Evolutionary conservation across 2,329 filamentous ascomycete species (phyloP).

Genomic region (Fusarium sp.): DNA sequence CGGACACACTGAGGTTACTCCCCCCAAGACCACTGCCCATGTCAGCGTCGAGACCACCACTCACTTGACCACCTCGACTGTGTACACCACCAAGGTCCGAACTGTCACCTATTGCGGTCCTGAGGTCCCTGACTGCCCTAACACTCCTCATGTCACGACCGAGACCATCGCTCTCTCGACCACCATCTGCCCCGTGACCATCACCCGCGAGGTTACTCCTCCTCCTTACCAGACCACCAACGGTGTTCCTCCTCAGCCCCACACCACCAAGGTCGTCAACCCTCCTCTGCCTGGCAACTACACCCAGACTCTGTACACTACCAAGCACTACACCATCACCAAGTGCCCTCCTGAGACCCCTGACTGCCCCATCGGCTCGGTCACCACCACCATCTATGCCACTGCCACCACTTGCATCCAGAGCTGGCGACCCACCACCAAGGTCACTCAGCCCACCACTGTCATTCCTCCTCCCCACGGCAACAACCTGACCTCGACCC

Average conservation of each 20-base stretch:
- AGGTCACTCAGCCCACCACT: background rate
- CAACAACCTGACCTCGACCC: slow-evolving; percentile 26
- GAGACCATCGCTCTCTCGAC: slow-evolving; percentile 24
- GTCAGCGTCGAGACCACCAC: slow-evolving; percentile 40
- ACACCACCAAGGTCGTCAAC: background rate
- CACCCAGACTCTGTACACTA: slow-evolving; percentile 19
- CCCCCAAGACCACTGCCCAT: background rate
- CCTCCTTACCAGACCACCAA: background rate
- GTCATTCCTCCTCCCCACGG: slow-evolving; percentile 9
- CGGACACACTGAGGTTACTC: slow-evolving; percentile 6
- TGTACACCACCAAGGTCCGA: slow-evolving; percentile 29
- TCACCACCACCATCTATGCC: slow-evolving; percentile 3
- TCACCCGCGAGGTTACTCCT: slow-evolving; percentile 4
- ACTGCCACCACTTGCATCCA: slow-evolving; percentile 3
- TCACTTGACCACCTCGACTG: slow-evolving; percentile 11
- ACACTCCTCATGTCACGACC: slow-evolving; percentile 16
- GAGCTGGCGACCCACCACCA: background rate
- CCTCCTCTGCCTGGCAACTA: background rate
- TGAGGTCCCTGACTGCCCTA: slow-evolving; percentile 24
- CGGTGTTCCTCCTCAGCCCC: slow-evolving; percentile 6
- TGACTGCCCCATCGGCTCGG: slow-evolving; percentile 3
- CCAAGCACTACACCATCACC: slow-evolving; percentile 18
- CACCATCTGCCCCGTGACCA: slow-evolving; percentile 36
- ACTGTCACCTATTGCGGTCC: slow-evolving; percentile 25
- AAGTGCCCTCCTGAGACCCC: slow-evolving; percentile 1